These are phyloP conservation scores for Spiraea crenata DNA, from an alignment of 331 rosid species.

Conservation along the genomic window DNA sequence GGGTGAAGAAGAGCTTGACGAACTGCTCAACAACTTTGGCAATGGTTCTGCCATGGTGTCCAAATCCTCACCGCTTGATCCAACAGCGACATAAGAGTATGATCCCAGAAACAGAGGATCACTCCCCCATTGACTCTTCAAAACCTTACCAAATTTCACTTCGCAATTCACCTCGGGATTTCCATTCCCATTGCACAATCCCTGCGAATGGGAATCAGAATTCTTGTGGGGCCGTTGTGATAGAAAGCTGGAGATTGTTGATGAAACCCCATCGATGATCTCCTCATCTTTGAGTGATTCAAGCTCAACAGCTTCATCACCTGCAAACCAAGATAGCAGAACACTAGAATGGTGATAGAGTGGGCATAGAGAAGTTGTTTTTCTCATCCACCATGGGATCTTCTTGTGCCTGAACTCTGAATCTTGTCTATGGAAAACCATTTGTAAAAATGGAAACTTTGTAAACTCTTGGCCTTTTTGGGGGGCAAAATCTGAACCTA, in stretches of 20 bases:
- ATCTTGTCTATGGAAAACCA: constrained; percentile 67
- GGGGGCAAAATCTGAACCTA: constrained; percentile 30
- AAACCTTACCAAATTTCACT: constrained; percentile 53
- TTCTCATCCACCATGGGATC: constrained; percentile 95
- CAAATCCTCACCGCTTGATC: constrained; percentile 92
- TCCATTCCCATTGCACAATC: constrained; percentile 42
- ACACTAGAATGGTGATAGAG: constrained; percentile 68
- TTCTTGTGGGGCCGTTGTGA: constrained; percentile 27
- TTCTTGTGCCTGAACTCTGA: constrained; percentile 59
- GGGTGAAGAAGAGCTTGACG: constrained; percentile 11
- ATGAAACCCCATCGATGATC: constrained; percentile 65
- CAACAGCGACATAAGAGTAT: constrained; percentile 81
- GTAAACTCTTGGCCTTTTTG: constrained; percentile 19
- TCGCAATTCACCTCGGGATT: constrained; percentile 30
- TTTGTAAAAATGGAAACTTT: constrained; percentile 61
- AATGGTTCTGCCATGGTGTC: constrained; percentile 90
- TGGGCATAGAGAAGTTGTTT: constrained; percentile 64
- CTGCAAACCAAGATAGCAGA: constrained; percentile 83
- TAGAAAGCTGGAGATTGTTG: constrained; percentile 56
- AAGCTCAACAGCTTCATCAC: constrained; percentile 83
- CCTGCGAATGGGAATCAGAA: constrained; percentile 28
- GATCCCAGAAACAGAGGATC: constrained; percentile 93
- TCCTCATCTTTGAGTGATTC: constrained; percentile 74
- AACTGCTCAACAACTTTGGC: constrained; percentile 43
- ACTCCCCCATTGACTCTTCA: constrained; percentile 80